These are phyloP conservation scores for Yamadazyma conglobata DNA, from an alignment of 1,139 yeast species.

Conservation along the genomic window DNA sequence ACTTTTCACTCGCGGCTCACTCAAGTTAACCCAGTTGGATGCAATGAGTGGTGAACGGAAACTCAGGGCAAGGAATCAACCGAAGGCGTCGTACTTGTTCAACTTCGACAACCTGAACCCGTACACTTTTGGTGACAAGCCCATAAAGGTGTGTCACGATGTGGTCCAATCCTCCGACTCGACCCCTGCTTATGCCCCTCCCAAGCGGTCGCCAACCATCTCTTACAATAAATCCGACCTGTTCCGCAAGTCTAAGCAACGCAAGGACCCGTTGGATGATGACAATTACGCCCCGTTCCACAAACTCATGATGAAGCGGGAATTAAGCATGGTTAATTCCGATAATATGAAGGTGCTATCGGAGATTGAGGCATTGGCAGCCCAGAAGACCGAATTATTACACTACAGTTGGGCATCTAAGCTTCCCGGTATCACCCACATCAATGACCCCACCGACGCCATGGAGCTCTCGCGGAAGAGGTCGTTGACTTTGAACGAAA, in stretches of 20 bases:
- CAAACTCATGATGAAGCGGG: constrained; percentile 63
- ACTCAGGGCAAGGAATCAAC: constrained; percentile 20
- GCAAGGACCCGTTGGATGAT: constrained; percentile 45
- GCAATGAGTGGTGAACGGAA: constrained; percentile 12
- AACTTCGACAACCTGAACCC: constrained; percentile 31
- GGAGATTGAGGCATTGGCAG: constrained; percentile 50
- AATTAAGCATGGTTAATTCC: constrained; percentile 54
- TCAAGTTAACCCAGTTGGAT: not conserved
- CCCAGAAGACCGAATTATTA: constrained; percentile 42
- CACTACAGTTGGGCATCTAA: constrained; percentile 56
- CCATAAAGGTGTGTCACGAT: constrained; percentile 20
- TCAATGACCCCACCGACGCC: constrained; percentile 43
- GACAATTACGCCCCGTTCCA: constrained; percentile 49
- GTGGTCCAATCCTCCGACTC: too few species aligned
- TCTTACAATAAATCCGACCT: too few species aligned
- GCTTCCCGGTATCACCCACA: constrained; percentile 51
- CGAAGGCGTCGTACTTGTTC: constrained; percentile 17
- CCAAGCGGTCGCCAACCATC: too few species aligned
- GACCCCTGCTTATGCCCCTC: too few species aligned
- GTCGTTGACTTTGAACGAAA: constrained; percentile 48
- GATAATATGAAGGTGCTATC: constrained; percentile 50
- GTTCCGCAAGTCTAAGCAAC: constrained; percentile 20
- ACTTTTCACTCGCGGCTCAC: not conserved
- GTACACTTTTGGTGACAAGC: constrained; percentile 21
- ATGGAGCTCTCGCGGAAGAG: constrained; percentile 51